phyloP scores from a whole-genome alignment of 1,284 basidiomycete species.

The Pterulicium gracile region DNA sequence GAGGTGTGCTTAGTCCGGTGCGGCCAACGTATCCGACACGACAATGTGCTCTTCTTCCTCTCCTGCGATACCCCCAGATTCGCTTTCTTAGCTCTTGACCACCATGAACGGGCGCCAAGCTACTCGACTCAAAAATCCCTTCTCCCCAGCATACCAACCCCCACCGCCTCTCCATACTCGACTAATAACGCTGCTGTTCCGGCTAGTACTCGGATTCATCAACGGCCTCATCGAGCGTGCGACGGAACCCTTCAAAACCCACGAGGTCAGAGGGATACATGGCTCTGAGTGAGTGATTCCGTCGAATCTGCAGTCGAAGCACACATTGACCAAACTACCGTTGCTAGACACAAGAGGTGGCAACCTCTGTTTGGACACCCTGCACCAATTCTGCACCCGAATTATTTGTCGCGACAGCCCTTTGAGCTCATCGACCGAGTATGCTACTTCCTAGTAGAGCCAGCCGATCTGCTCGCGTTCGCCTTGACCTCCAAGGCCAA shows the following conservation, averaged over 20 bases:
- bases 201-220: not conserved
- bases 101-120: not conserved
- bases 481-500: not conserved
- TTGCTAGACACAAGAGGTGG: not conserved
- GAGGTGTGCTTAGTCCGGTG: not conserved
- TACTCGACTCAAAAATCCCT: not conserved
- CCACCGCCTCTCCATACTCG: not conserved
- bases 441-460: conserved; percentile 1
- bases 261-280: not conserved
- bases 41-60: not conserved
- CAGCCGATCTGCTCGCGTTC: not conserved
- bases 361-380: not conserved
- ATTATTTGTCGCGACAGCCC: not conserved
- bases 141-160: not conserved
- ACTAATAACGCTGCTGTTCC: not conserved
- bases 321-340: too few relatives aligned
- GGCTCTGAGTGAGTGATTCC: not conserved
- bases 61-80: not conserved
- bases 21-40: not conserved
- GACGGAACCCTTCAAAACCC: not conserved
- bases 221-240: not conserved
- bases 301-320: too few relatives aligned
- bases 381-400: not conserved
- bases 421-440: not conserved
- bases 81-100: not conserved